phyloP scores from a whole-genome alignment of 2,329 filamentous ascomycete species.

The Bipolaris victoriae region DNA sequence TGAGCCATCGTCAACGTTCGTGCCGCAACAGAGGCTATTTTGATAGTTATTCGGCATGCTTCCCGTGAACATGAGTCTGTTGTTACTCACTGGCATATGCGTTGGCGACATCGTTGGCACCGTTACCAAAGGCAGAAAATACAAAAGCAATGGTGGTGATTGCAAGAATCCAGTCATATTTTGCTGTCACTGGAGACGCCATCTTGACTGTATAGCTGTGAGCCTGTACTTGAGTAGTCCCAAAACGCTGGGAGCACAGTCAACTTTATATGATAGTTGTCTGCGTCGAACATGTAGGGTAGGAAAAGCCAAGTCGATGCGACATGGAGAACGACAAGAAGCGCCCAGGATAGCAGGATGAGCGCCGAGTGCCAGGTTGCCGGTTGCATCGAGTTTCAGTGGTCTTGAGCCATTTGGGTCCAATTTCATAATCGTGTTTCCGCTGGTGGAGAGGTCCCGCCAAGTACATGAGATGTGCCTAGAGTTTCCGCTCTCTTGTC shows the following conservation, averaged over 20 bases:
- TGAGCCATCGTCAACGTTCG: conserved; percentile 60
- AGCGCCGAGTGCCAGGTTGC: conserved; percentile 1
- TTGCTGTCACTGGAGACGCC: conserved; percentile 31
- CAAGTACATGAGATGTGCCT: conserved; percentile 12
- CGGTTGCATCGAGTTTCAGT: neutral
- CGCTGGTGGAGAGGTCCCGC: conserved; percentile 1
- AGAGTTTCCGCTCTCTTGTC: conserved; percentile 15
- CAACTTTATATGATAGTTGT: conserved; percentile 6
- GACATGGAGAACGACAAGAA: conserved; percentile 1
- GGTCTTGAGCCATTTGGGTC: neutral
- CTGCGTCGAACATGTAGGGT: neutral
- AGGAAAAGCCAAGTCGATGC: neutral
- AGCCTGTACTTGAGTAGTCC: neutral
- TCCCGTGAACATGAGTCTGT: neutral
- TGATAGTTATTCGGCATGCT: conserved; percentile 3
- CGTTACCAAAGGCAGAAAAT: conserved; percentile 47
- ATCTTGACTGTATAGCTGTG: conserved; percentile 15
- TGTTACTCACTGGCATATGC: conserved; percentile 54
- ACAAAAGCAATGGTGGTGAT: conserved; percentile 49
- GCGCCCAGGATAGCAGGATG: conserved; percentile 1
- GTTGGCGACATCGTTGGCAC: conserved; percentile 62
- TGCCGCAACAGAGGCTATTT: conserved; percentile 53
- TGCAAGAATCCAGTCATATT: conserved; percentile 52
- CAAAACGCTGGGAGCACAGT: neutral
- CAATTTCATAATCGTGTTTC: neutral